A percentile compares a stretch with the other conserved stretches of the same genome.
Evolutionary conservation across 306 rosid genomes (phyloP).

Genomic region (Trifolium subterraneum): DNA sequence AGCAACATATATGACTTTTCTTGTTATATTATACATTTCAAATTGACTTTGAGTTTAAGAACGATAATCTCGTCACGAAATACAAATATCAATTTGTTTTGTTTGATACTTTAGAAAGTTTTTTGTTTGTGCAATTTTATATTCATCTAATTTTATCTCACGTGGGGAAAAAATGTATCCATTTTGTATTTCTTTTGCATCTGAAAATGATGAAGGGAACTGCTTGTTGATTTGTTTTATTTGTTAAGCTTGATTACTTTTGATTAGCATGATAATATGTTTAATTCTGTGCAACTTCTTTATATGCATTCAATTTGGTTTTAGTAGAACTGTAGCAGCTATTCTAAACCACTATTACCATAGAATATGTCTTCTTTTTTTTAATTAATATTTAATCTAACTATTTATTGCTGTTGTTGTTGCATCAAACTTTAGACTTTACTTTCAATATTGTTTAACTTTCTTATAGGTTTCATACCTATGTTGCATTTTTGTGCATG

Average conservation of each 20-base stretch:
- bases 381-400: too few relatives aligned
- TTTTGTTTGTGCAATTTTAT: too few relatives aligned
- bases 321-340: too few relatives aligned
- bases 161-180: neutral
- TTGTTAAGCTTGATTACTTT: neutral
- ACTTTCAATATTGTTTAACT: conserved; percentile 3
- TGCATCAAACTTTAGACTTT: neutral
- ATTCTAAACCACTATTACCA: too few relatives aligned
- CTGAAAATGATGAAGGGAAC: neutral
- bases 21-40: neutral
- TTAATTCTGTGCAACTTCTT: neutral
- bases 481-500: neutral
- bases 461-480: neutral
- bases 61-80: neutral
- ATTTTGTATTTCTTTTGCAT: neutral
- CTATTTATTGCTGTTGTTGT: too few relatives aligned
- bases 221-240: too few relatives aligned
- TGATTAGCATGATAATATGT: too few relatives aligned
- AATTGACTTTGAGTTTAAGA: neutral
- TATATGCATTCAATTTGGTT: neutral
- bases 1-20: too few relatives aligned
- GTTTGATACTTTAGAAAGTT: too few relatives aligned
- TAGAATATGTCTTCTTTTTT: too few relatives aligned
- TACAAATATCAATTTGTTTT: neutral
- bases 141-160: neutral